Percentiles rank a stretch among this genome's conserved stretches.
Conservation (phyloP, 1,139 yeast genomes). For the Maudiozyma humilis region DNA sequence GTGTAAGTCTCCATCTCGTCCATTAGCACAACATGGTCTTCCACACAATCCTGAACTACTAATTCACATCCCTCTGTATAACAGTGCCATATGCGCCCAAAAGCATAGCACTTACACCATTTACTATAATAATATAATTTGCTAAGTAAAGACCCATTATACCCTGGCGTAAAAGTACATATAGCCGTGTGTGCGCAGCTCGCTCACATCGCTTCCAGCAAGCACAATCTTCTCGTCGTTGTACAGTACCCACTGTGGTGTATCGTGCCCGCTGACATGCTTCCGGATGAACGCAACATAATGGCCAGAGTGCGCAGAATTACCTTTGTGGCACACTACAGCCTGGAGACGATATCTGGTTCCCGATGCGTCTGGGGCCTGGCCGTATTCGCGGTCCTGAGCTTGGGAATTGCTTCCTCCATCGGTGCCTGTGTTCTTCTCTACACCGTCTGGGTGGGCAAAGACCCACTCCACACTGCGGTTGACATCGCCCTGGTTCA, state of each 20-base stretch:
- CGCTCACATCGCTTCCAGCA: constrained; percentile 43
- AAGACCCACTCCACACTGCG: constrained; percentile 89
- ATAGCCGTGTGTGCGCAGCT: constrained; percentile 57
- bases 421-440: constrained; percentile 3
- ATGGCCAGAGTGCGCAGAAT: constrained; percentile 92
- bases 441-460: constrained; percentile 54
- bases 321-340: constrained; percentile 88
- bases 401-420: neutral
- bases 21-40: too few species aligned
- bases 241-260: constrained; percentile 67
- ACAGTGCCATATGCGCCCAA: too few species aligned
- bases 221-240: constrained; percentile 90
- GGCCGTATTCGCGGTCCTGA: constrained; percentile 27
- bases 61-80: too few species aligned
- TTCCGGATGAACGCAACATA: constrained; percentile 74
- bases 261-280: constrained; percentile 30
- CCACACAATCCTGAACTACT: too few species aligned
- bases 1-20: too few species aligned
- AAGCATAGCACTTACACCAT: too few species aligned
- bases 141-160: neutral
- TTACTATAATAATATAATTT: too few species aligned
- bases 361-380: constrained; percentile 16
- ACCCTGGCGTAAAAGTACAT: constrained; percentile 35
- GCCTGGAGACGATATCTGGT: constrained; percentile 49
- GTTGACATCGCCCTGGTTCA: constrained; percentile 54